Evolutionary conservation across 2,329 filamentous ascomycete species (phyloP), one percentile per base, ranked within the genome.

Genomic region (Exophiala dermatitidis): DNA sequence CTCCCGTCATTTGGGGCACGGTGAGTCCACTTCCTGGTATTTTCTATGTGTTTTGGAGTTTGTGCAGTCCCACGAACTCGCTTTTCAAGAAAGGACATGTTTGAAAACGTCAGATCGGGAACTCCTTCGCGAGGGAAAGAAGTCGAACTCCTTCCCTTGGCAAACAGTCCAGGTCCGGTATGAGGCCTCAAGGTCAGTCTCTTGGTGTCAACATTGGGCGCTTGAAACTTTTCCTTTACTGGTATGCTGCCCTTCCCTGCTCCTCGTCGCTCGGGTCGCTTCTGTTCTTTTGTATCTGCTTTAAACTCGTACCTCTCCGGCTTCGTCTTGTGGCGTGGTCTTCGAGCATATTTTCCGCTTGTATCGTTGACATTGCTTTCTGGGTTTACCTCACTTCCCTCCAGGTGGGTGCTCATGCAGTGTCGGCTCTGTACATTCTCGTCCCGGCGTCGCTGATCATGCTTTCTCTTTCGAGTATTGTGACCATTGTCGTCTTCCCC

Each of bases 31-130:
- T 48, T 51, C 30, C 36, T 52, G 19, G 28, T 10, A n/a, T 36
- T 30, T 31, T 41, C 30, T 10, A 32, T 29, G 9, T 19, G 8
- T 43, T 40, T 26, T 5, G 12, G 4, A 2, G 5, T 38, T n/a
- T 38, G 31, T 19, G 41, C 45, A 26, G 3, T 41, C 4, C 29
- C 42, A 2, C 42, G 37, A 32, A 38, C n/a, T 37, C 34, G 44
- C 38, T 56, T 59, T 12, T 45, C 53, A 19, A 63, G 57, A 45
- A 62, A 64, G 5, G 40, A 44, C 61, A 63, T 63, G 30, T 61
- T 57, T 4, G 62, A 52, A 41, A 64, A 64, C 4, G 60, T 53
- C n/a, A 64, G 55, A 44, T 63, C 62, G 9, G 59, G 61, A n/a
- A 62, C 19, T 34, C 50, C 61, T 28, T 34, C 52, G 12, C 46